Evolutionary conservation across 805 yeast species (phyloP), one percentile per base, ranked within the genome.

Genomic region (Metschnikowia matae): DNA sequence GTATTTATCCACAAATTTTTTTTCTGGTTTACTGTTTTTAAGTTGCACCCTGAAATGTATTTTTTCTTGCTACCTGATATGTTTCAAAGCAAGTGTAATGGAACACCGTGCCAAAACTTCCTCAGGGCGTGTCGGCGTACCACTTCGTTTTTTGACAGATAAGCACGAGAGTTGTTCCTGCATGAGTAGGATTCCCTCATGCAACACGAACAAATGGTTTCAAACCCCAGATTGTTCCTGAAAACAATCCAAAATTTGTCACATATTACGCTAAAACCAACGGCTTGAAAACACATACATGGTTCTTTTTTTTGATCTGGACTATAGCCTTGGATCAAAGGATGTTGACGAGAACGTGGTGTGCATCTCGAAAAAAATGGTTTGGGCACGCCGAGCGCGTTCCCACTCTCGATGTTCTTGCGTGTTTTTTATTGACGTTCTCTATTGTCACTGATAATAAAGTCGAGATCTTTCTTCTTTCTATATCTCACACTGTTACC

Each of bases 341-440:
- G 10, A 10, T 7, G 6, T 13, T 20, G 13, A 23, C 3, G 33
- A 8, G 15, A 26, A n/a, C 14, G 29, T 31, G 37, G 50, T 35
- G 50, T 47, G 39, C 47, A 32, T 42, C 35, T 34, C 15, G 20
- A 20, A 11, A 11, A 42, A 42, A 20, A 8, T 23, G 45, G 45
- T 42, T 20, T 1, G n/a, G 31, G 6, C 45, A 42, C 45, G 45
- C 17, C n/a, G 7, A 42, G 45, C 45, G 45, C 45, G 45, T 42
- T 21, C 34, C 41, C 18, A 18, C 45, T 38, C 31, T 20, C 45
- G 45, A 42, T 42, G 45, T 26, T 29, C 45, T 33, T 20, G 45
- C 45, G 31, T 42, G 45, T 42, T 42, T 42, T 42, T 42, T 20
- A 20, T 33, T 42, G 29, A 41, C 45, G 31, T 31, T 14, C 38